Base-by-base conservation (phyloP, 1,284 basidiomycete species). In the Tylopilus orsonianus region DNA sequence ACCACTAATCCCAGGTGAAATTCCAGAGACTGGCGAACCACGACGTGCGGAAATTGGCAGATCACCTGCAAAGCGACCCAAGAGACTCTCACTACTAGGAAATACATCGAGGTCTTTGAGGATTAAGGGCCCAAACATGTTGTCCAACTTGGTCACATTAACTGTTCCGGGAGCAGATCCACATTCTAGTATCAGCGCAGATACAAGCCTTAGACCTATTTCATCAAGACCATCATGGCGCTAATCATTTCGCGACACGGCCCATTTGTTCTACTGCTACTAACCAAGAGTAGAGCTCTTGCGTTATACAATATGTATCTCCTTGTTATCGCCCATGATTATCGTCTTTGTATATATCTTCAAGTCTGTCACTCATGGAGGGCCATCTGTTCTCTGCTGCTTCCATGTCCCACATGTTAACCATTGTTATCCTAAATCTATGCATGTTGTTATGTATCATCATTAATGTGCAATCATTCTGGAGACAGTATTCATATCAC, bases 21-120 rank as follows among this genome's bases (percentile, higher is more conserved):
- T 48, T 10, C 27, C 44, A 8, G 73, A 64, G 22, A 70, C 71
- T 0, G 56, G 46, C 14, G 70, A 64, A 32, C 61, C 73, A 34
- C 65, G 77, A 44, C 71, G 79, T 6, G 62, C 74, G 9, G 58
- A 80, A 45, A 47, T 32, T 36, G 67, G 67, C 14, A 80, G 79
- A 55, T 79, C 78, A 38, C 86, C 87, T 26, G 76, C 73, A 49
- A 88, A 86, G 65, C 73, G 83, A 48, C 58, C 72, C 37, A 87
- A 83, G 68, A 71, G 86, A 51, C 59, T 80, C 52, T 88, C 85
- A 5, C 59, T 87, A 52, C 64, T 79, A 33, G 67, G 57, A 37
- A 68, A 60, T 43, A 22, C 49, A 5, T 60, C 67, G 8, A 62
- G 53, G 30, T 64, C 66, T 20, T 48, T 66, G 50, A 64, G 67